Evolutionary conservation across 257 asterid species (phyloP).

Genomic region (Petrea volubilis): DNA sequence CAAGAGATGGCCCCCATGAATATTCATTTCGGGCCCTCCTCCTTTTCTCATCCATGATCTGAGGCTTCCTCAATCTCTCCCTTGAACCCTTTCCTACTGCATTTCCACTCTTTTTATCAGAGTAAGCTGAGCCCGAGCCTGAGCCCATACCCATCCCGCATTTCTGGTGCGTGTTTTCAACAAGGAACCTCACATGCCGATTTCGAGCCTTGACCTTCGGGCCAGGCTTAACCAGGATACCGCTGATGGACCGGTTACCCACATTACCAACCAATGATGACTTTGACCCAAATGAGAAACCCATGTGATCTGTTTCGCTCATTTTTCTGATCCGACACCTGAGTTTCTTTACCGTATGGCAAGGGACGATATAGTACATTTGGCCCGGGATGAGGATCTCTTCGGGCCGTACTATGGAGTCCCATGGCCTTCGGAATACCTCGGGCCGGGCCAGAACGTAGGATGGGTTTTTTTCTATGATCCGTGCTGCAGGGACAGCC

Average conservation of each 20-base stretch:
- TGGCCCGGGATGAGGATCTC: slow-evolving; percentile 73
- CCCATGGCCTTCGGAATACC: slow-evolving; percentile 66
- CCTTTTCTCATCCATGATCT: slow-evolving; percentile 8
- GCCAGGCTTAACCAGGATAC: slow-evolving; percentile 51
- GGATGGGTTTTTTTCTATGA: slow-evolving; percentile 60
- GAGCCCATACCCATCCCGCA: neutral
- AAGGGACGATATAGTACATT: slow-evolving; percentile 58
- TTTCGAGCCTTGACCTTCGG: slow-evolving; percentile 35
- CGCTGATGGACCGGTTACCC: slow-evolving; percentile 25
- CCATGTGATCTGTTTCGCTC: neutral
- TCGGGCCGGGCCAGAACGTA: slow-evolving; percentile 61
- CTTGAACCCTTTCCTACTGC: neutral
- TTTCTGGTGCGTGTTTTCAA: slow-evolving; percentile 26
- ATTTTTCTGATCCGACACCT: slow-evolving; percentile 40
- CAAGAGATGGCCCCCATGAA: slow-evolving; percentile 62
- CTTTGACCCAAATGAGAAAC: neutral
- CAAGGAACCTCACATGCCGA: slow-evolving; percentile 49
- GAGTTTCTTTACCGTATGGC: slow-evolving; percentile 58
- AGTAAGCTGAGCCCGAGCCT: slow-evolving; percentile 2
- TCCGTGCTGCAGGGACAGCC: slow-evolving; percentile 67
- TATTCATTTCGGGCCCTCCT: slow-evolving; percentile 35
- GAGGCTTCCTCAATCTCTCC: slow-evolving; percentile 7
- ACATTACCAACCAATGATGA: slow-evolving; percentile 4
- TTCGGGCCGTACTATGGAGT: slow-evolving; percentile 49
- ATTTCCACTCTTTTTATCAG: neutral